Evolutionary conservation across 306 rosid genomes (phyloP), one percentile per base, ranked within the genome.

Genomic region (Rosa chinensis): DNA sequence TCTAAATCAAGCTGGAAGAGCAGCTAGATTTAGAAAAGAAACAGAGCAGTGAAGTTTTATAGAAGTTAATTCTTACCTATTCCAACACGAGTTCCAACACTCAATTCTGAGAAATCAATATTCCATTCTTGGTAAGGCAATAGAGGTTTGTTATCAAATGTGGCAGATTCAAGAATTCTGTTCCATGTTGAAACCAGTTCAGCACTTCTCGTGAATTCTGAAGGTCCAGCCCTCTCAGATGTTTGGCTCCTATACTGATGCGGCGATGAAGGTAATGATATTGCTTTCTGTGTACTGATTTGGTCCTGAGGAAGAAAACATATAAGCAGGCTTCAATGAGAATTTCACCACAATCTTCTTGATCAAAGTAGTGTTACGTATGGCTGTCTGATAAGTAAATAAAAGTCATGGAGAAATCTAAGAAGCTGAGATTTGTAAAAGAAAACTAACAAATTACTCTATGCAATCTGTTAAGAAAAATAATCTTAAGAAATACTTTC

Each of bases 81-180:
- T 70, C 99, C 99, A 62, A 96, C 95, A 59, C 99, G 99, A 67
- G 91, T 93, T 86, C 97, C 98, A 79, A 96, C 98, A 59, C 88
- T 91, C 80, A 96, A 79, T 75, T 96, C 99, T 40, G 96, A 83
- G 91, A 85, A 96, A 86, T 96, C 97, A 74, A 96, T 89, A 83
- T 90, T 88, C 99, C 99, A 96, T 83, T 88, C 97, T 68, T 88
- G 89, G 86, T 90, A 96, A 49, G 96, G 94, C 74, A 96, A 85
- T 14, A 96, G 83, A 73, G 98, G 93, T 78, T 86, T 91, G 80
- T 90, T 86, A 77, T 91, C 81, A 82, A 87, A 91, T 85, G 86
- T 84, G 55, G 89, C 84, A 18, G 98, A 91, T 78, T 93, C 94
- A 70, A 96, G 96, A 80, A 96, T 89, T 84, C 70, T 91, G 76